Conservation (phyloP, 2,329 filamentous ascomycete species). For the Fusarium sp. region DNA sequence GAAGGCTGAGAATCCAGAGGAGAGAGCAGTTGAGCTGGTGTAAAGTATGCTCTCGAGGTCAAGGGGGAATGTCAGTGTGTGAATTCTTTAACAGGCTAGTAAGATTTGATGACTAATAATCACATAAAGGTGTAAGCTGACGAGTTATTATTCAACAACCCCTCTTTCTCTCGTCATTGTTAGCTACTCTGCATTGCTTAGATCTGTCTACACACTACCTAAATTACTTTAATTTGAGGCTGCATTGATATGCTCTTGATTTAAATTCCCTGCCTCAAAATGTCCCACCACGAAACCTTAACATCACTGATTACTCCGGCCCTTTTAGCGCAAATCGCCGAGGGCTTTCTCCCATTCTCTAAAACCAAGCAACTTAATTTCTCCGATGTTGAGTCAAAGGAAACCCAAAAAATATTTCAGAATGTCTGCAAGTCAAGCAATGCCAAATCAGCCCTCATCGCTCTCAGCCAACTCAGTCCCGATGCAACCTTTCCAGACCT, state of each 20-base stretch:
- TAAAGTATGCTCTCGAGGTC: fast-evolving
- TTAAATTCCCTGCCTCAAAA: no score
- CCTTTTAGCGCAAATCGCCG: neutral
- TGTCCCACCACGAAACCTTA: neutral
- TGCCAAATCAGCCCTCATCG: neutral
- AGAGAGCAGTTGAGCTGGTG: fast-evolving
- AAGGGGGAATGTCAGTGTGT: fast-evolving
- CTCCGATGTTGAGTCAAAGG: neutral
- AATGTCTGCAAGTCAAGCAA: neutral
- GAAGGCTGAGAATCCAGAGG: fast-evolving
- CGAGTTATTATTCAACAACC: neutral
- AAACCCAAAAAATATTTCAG: neutral
- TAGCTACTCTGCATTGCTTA: no score
- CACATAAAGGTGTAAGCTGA: neutral
- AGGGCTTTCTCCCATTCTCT: neutral
- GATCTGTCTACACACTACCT: no score
- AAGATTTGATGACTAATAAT: neutral
- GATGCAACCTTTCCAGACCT: neutral
- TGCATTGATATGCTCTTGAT: no score
- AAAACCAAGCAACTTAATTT: neutral
- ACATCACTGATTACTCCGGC: neutral
- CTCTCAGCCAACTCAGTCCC: neutral
- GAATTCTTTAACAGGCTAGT: fast-evolving
- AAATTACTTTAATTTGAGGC: no score
- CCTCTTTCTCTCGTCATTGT: neutral